These are phyloP conservation scores for Hura crepitans DNA, from an alignment of 441 rosid species.

Conservation along the genomic window DNA sequence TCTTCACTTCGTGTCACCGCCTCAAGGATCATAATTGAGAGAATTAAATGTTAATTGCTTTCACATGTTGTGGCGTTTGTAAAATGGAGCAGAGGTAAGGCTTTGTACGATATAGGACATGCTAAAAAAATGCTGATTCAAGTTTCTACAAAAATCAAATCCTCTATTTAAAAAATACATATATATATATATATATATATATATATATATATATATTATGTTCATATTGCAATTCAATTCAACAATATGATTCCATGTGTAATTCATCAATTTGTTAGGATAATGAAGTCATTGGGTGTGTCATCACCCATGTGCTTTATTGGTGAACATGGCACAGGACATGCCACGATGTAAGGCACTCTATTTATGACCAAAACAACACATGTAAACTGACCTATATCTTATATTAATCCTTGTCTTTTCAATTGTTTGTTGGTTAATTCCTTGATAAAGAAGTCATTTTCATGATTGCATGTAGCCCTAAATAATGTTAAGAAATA, in stretches of 20 bases:
- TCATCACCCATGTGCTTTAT: constrained; percentile 37
- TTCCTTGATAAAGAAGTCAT: constrained; percentile 26
- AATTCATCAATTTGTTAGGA: constrained; percentile 13
- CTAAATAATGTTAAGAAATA: not conserved
- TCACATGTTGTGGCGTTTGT: not conserved
- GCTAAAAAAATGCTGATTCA: not conserved
- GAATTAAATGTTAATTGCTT: not conserved
- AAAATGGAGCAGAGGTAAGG: too few species aligned
- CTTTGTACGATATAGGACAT: too few species aligned
- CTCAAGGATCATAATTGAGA: too few species aligned
- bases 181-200: too few species aligned
- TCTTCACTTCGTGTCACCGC: not conserved
- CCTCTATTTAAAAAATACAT: not conserved
- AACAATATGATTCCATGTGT: constrained; percentile 7
- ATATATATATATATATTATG: not conserved
- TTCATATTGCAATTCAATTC: not conserved
- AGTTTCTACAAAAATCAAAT: not conserved
- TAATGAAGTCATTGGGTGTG: constrained; percentile 12
- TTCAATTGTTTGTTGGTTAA: not conserved
- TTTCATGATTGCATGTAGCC: constrained; percentile 15
- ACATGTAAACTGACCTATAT: constrained; percentile 16
- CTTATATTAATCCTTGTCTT: not conserved
- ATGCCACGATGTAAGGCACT: constrained; percentile 32
- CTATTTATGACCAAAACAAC: constrained; percentile 19
- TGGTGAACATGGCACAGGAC: constrained; percentile 31